Evolutionary conservation across 2,329 filamentous ascomycete genomes (phyloP), one percentile per base, ranked within the genome.

Genomic region (Cylindrodendrum hubeiense): DNA sequence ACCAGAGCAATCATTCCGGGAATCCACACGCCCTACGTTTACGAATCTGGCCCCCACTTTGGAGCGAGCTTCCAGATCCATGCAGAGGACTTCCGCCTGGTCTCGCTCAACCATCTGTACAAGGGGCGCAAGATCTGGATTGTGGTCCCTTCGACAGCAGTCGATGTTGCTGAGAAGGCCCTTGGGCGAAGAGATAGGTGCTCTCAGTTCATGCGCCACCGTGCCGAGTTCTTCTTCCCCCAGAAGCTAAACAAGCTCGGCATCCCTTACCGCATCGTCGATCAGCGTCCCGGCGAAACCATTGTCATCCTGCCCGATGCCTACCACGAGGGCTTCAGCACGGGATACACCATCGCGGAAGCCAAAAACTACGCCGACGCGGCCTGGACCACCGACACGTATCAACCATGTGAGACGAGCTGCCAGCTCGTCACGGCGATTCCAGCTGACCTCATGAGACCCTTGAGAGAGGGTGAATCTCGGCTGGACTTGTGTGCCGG

Each of bases 181-280:
- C 72, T 81, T 19, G 77, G 75, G 10, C 74, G 79, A 30, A 75
- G 73, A 30, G 63, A 60, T 22, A 73, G 73, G 60, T 81, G 79
- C 58, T 81, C 79, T 6, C 79, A 81, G 58, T 81, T 81, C 56
- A 81, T 81, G 79, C 78, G 79, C 21, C 79, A 81, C 67, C 75
- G 79, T 43, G 79, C 79, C 37, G 79, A 81, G 65, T 81, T 81
- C 67, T 77, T 81, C 68, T 81, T 81, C 55, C 79, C 79, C 2
- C 76, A 80, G 30, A 79, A 79, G 63, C 78, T 81, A 2, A 71
- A 78, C n/a, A 78, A 78, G 64, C 73, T 81, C 10, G 77, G 77
- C 10, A 79, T 81, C 8, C 79, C 79, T 0, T 79, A 74, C 60
- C 77, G 79, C 12, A 75, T 81, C 55, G 73, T 81, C 54, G 79